These are phyloP conservation scores for Phragmites australis DNA, from an alignment of 176 grass and related monocot genomes.

Conservation along the genomic window DNA sequence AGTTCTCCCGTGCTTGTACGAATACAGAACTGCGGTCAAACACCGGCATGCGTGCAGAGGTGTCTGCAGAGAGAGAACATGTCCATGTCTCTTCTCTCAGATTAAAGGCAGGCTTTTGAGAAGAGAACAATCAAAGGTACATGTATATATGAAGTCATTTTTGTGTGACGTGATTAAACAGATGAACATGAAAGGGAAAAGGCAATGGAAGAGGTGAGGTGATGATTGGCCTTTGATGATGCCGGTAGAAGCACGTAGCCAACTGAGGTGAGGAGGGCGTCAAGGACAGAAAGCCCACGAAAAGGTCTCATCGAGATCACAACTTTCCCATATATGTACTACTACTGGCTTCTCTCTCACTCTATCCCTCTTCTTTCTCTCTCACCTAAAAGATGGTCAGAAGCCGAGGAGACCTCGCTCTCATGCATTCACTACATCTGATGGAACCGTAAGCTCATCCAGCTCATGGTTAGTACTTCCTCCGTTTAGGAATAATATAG, in stretches of 20 bases:
- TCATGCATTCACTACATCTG: not conserved
- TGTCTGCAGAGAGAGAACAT: not conserved
- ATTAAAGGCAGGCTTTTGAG: slow-evolving; percentile 17
- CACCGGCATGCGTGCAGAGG: not conserved
- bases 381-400: not conserved
- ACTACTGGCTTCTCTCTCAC: not conserved
- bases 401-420: not conserved
- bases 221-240: slow-evolving; percentile 46
- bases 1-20: not conserved
- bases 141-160: not conserved
- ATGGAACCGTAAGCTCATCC: not conserved
- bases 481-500: not conserved
- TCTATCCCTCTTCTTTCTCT: not conserved
- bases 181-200: not conserved
- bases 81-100: not conserved
- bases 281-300: slow-evolving; percentile 18
- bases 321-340: not conserved
- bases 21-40: slow-evolving; percentile 18
- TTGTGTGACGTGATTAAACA: slow-evolving; percentile 22
- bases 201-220: not conserved
- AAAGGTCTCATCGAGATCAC: slow-evolving; percentile 20
- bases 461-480: no score
- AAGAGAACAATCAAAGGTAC: slow-evolving; percentile 36
- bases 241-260: not conserved
- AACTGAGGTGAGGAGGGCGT: not conserved